Base-by-base conservation (phyloP, 805 yeast genomes). In the Yarrowia bubula region DNA sequence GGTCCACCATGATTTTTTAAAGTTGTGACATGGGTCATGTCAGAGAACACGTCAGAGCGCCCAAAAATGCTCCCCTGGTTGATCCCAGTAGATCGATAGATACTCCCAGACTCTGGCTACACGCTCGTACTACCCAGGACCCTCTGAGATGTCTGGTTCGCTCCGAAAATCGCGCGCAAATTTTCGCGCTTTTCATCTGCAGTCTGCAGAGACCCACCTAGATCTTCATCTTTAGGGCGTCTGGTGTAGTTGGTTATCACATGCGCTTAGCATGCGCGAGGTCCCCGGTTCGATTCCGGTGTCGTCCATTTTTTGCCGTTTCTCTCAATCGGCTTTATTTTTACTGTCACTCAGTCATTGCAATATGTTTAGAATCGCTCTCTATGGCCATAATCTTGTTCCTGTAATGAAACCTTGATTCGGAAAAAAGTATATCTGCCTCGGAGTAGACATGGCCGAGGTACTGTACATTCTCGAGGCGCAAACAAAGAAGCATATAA, bases 201-300 rank as follows among this genome's bases (percentile, higher is more conserved):
- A 11, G 14, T 9, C 8, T 10, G 31, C 46, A 11, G 46, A 17
- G 7, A 17, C 46, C 46, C 46, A 42, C 46, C 46, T 6, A 5
- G 11, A 14, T 28, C 35, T 5, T 2, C 31, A 28, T 4, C 3
- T 5, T 3, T 31, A 14, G 51, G 51, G 51, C 51, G 51, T 46
- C 51, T 46, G 51, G 51, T 46, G 51, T 46, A 46, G 51, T 46
- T 46, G 51, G 51, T 46, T 46, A 46, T 46, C 51, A 46, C 51
- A 46, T 46, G 51, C 51, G 51, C 51, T 46, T 46, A 46, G 51
- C 51, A 46, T 46, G 51, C 51, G 51, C 51, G 51, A 46, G 51
- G 51, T 46, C 51, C 51, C 51, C 51, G 51, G 51, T 46, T 46
- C 51, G 51, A 46, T 46, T 46, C 51, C 51, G 37, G 51, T 46